Percentiles rank a stretch among this genome's conserved stretches.
These are phyloP conservation scores for Hemerocallis citrina DNA, from an alignment of 106 monocot species.

Conservation along the genomic window DNA sequence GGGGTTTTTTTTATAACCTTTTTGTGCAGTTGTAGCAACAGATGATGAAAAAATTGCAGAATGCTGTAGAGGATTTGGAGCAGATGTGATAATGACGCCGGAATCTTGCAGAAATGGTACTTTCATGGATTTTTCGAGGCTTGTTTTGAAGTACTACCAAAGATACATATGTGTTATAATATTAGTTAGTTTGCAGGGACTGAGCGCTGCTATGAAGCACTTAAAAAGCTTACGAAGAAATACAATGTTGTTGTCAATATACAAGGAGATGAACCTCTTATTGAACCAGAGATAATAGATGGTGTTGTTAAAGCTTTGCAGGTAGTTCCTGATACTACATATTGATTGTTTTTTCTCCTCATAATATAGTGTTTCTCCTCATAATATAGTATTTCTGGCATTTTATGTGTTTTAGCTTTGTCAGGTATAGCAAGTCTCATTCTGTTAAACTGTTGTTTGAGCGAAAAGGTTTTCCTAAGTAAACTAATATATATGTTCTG, in stretches of 20 bases:
- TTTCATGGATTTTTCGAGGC: background rate
- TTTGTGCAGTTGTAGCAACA: slow-evolving; percentile 77
- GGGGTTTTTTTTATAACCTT: background rate
- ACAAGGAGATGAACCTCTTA: slow-evolving; percentile 97
- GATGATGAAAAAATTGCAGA: slow-evolving; percentile 93
- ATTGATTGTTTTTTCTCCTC: background rate
- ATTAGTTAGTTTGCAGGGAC: slow-evolving; percentile 41
- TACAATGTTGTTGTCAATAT: slow-evolving; percentile 99
- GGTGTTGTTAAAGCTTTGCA: slow-evolving; percentile 90
- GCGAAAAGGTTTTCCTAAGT: too few species aligned
- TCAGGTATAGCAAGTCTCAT: too few species aligned
- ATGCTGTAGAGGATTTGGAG: slow-evolving; percentile 90
- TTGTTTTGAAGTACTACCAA: background rate
- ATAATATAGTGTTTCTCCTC: too few species aligned
- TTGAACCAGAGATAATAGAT: slow-evolving; percentile 98
- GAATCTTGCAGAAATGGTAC: slow-evolving; percentile 90
- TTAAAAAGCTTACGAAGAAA: slow-evolving; percentile 66
- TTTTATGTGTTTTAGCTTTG: too few species aligned
- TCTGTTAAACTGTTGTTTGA: too few species aligned
- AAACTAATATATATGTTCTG: too few species aligned
- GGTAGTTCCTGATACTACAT: slow-evolving; percentile 25
- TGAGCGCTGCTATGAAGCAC: slow-evolving; percentile 92
- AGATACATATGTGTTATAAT: background rate
- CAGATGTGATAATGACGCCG: slow-evolving; percentile 98
- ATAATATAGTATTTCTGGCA: background rate